phyloP scores from a whole-genome alignment of 805 yeast species.

The Myxozyma udenii region DNA sequence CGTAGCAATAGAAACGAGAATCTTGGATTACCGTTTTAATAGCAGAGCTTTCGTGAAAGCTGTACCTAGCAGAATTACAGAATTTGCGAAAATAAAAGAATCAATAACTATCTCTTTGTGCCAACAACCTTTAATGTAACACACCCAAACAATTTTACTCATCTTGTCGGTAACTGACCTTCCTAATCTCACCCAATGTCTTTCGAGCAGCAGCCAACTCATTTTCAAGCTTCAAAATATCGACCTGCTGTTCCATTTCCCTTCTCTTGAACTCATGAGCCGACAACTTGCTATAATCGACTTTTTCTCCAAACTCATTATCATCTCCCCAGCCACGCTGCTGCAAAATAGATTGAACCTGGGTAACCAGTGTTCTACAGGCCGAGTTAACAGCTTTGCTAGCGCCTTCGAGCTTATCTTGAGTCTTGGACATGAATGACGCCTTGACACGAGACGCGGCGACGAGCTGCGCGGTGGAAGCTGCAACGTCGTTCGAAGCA shows the following conservation, averaged over 20 bases:
- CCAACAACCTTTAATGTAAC: no score
- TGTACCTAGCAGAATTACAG: no score
- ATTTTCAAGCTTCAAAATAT: slow-evolving; percentile 77
- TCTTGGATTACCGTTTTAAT: no score
- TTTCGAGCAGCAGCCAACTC: slow-evolving; percentile 69
- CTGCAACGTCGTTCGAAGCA: slow-evolving; percentile 87
- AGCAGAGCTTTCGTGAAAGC: no score
- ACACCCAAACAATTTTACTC: no score
- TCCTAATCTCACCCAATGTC: slow-evolving; percentile 79
- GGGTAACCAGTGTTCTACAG: slow-evolving; percentile 65
- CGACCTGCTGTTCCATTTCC: slow-evolving; percentile 92
- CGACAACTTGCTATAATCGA: slow-evolving; percentile 66
- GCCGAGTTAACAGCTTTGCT: slow-evolving; percentile 70
- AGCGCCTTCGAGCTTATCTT: slow-evolving; percentile 66
- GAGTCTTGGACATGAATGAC: slow-evolving; percentile 68
- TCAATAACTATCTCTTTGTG: no score
- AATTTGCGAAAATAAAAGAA: no score
- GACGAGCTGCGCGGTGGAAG: slow-evolving; percentile 87
- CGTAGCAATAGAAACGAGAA: no score
- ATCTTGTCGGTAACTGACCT: slow-evolving; percentile 68
- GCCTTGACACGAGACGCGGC: slow-evolving; percentile 90
- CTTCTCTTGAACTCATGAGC: slow-evolving; percentile 78
- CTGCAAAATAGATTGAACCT: slow-evolving; percentile 60
- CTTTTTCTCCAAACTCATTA: slow-evolving; percentile 34
- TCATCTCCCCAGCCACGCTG: slow-evolving; percentile 40